Percentiles rank a stretch among this genome's conserved stretches.
Conservation (phyloP, 257 asterid species). For the Galeopsis tetrahit region DNA sequence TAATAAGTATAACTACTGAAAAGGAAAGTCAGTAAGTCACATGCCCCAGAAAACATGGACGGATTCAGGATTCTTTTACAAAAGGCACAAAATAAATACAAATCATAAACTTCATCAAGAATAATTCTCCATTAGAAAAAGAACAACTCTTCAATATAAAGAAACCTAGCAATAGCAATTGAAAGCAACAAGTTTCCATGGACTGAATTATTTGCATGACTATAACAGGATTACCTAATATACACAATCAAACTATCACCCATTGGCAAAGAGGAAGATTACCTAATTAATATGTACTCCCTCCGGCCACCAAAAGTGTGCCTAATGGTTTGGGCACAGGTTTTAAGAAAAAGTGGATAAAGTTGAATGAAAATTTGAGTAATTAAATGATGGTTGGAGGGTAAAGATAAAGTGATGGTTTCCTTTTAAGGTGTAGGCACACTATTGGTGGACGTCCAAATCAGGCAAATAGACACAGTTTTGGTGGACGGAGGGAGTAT, state of each 20-base stretch:
- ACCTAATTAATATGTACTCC: neutral
- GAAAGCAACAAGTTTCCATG: neutral
- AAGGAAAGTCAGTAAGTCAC: conserved; percentile 8
- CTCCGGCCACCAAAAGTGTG: no score
- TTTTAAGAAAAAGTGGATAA: no score
- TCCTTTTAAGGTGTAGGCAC: no score
- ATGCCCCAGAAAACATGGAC: neutral
- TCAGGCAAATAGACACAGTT: no score
- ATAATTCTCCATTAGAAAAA: neutral
- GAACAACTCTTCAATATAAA: neutral
- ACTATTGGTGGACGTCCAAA: no score
- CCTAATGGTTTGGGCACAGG: no score
- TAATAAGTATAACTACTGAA: neutral
- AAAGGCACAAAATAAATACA: neutral
- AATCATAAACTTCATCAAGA: neutral
- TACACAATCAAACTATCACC: neutral
- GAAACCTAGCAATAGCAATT: conserved; percentile 13
- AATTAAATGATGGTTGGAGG: no score
- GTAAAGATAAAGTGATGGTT: no score
- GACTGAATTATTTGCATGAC: neutral
- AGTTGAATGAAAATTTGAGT: no score
- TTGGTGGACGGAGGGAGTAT: no score
- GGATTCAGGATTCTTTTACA: neutral
- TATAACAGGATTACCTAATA: neutral
- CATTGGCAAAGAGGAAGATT: neutral